Conservation (phyloP, 768 basidiomycete species). For the Tulasnella sp. region DNA sequence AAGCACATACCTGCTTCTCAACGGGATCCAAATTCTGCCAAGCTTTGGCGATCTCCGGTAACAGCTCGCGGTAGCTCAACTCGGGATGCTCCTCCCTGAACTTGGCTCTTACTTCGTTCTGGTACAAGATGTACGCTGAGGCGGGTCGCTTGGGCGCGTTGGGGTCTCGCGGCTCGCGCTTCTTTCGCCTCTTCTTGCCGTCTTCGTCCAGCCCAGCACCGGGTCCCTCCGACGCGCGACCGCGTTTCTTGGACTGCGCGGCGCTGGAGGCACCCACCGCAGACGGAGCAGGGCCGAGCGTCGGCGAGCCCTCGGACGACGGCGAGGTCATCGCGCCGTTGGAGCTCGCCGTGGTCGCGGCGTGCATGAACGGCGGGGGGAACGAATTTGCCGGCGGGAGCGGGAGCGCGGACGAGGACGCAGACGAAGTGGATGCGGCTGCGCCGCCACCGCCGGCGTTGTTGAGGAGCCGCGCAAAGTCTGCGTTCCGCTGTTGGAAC, state of each 20-base stretch:
- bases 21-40: slow-evolving; percentile 24
- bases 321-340: neutral
- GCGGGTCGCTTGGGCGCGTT: slow-evolving; percentile 93
- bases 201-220: slow-evolving; percentile 42
- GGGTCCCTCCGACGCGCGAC: neutral
- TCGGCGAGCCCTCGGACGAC: neutral
- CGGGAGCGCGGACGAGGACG: neutral
- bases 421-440: neutral
- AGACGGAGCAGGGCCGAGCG: neutral
- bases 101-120: slow-evolving; percentile 82
- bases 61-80: slow-evolving; percentile 70
- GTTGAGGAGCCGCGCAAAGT: neutral
- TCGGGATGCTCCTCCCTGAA: slow-evolving; percentile 68
- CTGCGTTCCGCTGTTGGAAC: neutral
- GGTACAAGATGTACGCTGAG: slow-evolving; percentile 91
- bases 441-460: neutral
- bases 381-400: neutral
- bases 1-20: slow-evolving; percentile 4
- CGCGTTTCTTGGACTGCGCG: slow-evolving; percentile 18
- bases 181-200: slow-evolving; percentile 56
- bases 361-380: neutral
- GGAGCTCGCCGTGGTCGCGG: neutral
- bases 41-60: slow-evolving; percentile 58
- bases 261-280: neutral
- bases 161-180: slow-evolving; percentile 81